Percentiles rank a stretch among this genome's conserved stretches.
phyloP scores from a whole-genome alignment of 805 yeast species.

The Kazachstania viticola region DNA sequence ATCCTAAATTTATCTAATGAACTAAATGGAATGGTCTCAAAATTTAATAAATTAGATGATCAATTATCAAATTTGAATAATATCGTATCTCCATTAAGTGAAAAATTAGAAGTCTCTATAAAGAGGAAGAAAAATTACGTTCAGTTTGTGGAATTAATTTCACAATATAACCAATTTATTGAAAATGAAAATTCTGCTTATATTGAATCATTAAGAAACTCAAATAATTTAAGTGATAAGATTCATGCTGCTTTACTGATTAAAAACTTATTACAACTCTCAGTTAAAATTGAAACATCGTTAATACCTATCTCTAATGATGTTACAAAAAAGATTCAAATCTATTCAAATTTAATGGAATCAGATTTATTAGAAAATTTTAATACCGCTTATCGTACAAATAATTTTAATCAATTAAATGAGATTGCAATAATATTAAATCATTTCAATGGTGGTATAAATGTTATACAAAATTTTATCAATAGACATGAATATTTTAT shows the following conservation, averaged over 20 bases:
- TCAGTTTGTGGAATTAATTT: constrained; percentile 59
- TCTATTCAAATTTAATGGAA: constrained; percentile 71
- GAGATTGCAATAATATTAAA: constrained; percentile 64
- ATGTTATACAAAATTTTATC: constrained; percentile 73
- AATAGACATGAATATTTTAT: constrained; percentile 64
- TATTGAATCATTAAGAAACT: constrained; percentile 42
- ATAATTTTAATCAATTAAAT: constrained; percentile 59
- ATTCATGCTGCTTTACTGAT: constrained; percentile 52
- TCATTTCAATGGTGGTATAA: constrained; percentile 75
- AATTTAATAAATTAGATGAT: constrained; percentile 19
- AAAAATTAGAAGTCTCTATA: constrained; percentile 52
- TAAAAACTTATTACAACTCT: constrained; percentile 50
- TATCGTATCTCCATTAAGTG: constrained; percentile 60
- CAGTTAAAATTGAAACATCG: constrained; percentile 50
- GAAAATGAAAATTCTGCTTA: constrained; percentile 37
- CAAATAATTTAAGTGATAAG: constrained; percentile 42
- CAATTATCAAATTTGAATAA: constrained; percentile 38
- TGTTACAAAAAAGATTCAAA: constrained; percentile 39
- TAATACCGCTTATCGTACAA: constrained; percentile 58
- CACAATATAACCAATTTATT: constrained; percentile 68
- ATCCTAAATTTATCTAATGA: constrained; percentile 34
- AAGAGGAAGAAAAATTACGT: constrained; percentile 62
- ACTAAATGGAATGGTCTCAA: constrained; percentile 12
- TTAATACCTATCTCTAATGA: constrained; percentile 34
- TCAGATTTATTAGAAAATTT: constrained; percentile 55